Evolutionary conservation across 2,329 filamentous ascomycete species (phyloP).

Genomic region (Trichoderma koningiopsis): DNA sequence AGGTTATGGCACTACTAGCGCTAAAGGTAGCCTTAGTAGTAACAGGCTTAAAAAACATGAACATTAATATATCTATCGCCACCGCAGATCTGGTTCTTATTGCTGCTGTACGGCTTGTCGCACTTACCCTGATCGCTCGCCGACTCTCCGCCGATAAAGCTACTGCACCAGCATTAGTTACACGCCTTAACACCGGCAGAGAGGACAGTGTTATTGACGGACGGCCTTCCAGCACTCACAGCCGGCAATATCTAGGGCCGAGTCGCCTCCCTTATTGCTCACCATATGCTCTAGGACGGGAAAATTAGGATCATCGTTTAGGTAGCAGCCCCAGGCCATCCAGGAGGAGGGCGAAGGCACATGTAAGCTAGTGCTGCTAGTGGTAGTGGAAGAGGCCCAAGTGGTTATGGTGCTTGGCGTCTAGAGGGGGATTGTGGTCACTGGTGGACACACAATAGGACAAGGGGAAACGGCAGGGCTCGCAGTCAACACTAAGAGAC

Average conservation of each 20-base stretch:
- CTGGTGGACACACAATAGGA: slow-evolving; percentile 25
- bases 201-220: slow-evolving; percentile 16
- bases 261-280: not conserved
- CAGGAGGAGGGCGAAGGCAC: slow-evolving; percentile 23
- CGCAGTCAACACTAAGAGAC: slow-evolving; percentile 25
- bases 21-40: not conserved
- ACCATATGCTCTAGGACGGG: slow-evolving; percentile 12
- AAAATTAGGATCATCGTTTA: slow-evolving; percentile 5
- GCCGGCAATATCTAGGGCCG: not conserved
- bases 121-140: slow-evolving; percentile 26
- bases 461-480: slow-evolving; percentile 18
- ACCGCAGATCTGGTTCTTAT: slow-evolving; percentile 28
- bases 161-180: slow-evolving; percentile 30
- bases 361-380: slow-evolving; percentile 8
- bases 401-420: slow-evolving; percentile 5
- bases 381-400: not conserved
- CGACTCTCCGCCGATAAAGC: slow-evolving; percentile 25
- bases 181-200: slow-evolving; percentile 26
- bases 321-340: slow-evolving; percentile 24
- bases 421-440: slow-evolving; percentile 16
- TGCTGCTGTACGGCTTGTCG: slow-evolving; percentile 28
- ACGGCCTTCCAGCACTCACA: slow-evolving; percentile 24
- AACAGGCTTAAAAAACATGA: slow-evolving; percentile 27
- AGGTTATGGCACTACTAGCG: not conserved
- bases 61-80: slow-evolving; percentile 28